Percentiles rank a stretch among this genome's conserved stretches.
Evolutionary conservation across 169 alveolate genomes (phyloP).

Genomic region (Babesia gibsoni): DNA sequence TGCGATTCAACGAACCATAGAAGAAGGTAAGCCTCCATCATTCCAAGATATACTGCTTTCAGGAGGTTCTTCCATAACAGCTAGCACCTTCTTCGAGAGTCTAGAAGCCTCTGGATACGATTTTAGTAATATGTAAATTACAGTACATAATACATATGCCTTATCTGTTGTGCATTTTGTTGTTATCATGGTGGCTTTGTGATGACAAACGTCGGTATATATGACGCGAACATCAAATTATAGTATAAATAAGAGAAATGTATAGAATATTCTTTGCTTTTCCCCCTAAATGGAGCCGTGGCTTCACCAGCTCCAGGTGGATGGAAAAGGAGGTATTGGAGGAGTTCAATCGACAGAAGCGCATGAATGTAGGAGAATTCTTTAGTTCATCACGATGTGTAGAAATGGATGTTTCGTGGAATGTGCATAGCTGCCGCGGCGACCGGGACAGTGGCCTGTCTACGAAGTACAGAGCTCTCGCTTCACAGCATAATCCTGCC

Average conservation of each 20-base stretch:
- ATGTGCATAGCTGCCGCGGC: slow-evolving; percentile 44
- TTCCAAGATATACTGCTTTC: neutral
- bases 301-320: slow-evolving; percentile 6
- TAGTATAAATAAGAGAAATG: too few species aligned
- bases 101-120: slow-evolving; percentile 56
- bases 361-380: slow-evolving; percentile 24
- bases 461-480: slow-evolving; percentile 28
- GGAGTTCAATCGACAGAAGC: slow-evolving; percentile 27
- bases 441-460: slow-evolving; percentile 39
- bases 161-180: too few species aligned
- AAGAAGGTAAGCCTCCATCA: slow-evolving; percentile 23
- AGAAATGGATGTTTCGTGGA: slow-evolving; percentile 50
- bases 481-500: slow-evolving; percentile 60
- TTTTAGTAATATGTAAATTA: too few species aligned
- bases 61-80: slow-evolving; percentile 34
- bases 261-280: neutral
- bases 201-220: too few species aligned
- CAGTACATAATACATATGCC: too few species aligned
- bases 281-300: neutral
- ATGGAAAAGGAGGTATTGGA: neutral
- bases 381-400: neutral
- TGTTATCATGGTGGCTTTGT: too few species aligned
- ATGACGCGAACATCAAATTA: too few species aligned
- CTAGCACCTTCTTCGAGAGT: slow-evolving; percentile 56
- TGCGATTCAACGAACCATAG: slow-evolving; percentile 45